Conservation (phyloP, 352 stramenopile genomes). For the Discostella stelligera region DNA sequence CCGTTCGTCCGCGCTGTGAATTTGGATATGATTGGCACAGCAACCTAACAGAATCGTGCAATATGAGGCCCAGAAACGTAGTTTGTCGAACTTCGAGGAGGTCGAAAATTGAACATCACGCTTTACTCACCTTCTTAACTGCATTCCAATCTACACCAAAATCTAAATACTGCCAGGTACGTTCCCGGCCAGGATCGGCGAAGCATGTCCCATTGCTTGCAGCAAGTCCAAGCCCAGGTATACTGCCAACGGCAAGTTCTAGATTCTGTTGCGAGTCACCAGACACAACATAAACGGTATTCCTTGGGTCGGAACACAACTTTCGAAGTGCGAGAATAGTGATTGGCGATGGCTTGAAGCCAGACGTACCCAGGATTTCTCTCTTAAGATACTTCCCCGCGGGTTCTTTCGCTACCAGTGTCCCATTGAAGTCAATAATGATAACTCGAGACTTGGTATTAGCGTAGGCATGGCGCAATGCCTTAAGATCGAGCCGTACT, state of each 20-base stretch:
- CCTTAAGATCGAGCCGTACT: constrained; percentile 82
- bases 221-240: constrained; percentile 90
- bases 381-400: constrained; percentile 95
- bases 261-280: constrained; percentile 90
- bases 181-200: constrained; percentile 81
- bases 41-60: constrained; percentile 45
- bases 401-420: constrained; percentile 89
- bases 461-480: constrained; percentile 87
- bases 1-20: constrained; percentile 95
- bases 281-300: constrained; percentile 97
- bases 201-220: constrained; percentile 90
- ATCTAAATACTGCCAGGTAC: constrained; percentile 78
- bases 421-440: constrained; percentile 96
- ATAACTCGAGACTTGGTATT: constrained; percentile 89
- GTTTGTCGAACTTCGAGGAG: background rate
- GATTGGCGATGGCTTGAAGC: constrained; percentile 87
- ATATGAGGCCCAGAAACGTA: background rate
- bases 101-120: constrained; percentile 16
- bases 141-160: constrained; percentile 88
- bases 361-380: constrained; percentile 91
- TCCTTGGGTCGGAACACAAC: constrained; percentile 89
- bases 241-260: constrained; percentile 88
- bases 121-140: constrained; percentile 83
- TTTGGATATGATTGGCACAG: constrained; percentile 91
- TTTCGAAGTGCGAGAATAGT: constrained; percentile 88